A percentile compares a stretch with the other conserved stretches of the same genome.
These are phyloP conservation scores for Eragrostis nindensis DNA, from an alignment of 176 grass and related monocot species.

Conservation along the genomic window DNA sequence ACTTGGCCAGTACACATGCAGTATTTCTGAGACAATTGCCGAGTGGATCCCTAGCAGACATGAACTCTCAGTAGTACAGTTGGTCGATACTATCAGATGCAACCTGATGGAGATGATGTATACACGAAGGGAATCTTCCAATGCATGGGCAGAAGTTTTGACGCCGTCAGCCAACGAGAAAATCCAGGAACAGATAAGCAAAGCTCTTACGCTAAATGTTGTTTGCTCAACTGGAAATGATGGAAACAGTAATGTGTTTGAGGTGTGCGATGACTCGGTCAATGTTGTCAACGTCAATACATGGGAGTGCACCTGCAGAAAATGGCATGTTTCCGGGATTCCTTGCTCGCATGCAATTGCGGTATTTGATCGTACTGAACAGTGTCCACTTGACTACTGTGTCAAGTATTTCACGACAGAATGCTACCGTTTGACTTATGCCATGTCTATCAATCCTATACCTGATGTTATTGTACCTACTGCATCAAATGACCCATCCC, in stretches of 20 bases:
- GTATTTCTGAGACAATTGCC: conserved; percentile 56
- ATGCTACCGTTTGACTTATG: conserved; percentile 70
- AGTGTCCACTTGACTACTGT: conserved; percentile 76
- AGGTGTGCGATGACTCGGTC: conserved; percentile 79
- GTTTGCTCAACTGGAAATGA: conserved; percentile 57
- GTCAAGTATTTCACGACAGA: conserved; percentile 72
- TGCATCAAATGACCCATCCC: conserved; percentile 49
- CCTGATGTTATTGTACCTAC: conserved; percentile 64
- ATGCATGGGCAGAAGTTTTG: conserved; percentile 65
- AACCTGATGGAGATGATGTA: conserved; percentile 99
- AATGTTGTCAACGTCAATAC: conserved; percentile 69
- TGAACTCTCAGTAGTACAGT: conserved; percentile 85
- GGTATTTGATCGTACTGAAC: conserved; percentile 60
- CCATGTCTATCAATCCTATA: conserved; percentile 81
- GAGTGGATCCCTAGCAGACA: conserved; percentile 75
- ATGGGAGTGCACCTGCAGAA: conserved; percentile 80
- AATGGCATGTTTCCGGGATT: conserved; percentile 75
- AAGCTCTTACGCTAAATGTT: conserved; percentile 61
- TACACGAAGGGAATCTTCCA: conserved; percentile 66
- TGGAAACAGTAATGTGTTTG: conserved; percentile 60
- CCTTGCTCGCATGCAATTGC: conserved; percentile 90
- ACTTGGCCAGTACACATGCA: conserved; percentile 74
- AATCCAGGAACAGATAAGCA: conserved; percentile 76
- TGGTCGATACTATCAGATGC: conserved; percentile 83
- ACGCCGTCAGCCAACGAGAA: conserved; percentile 69